Base-by-base conservation (phyloP, 495 filamentous ascomycete species). In the Trichoderma asperelloides region DNA sequence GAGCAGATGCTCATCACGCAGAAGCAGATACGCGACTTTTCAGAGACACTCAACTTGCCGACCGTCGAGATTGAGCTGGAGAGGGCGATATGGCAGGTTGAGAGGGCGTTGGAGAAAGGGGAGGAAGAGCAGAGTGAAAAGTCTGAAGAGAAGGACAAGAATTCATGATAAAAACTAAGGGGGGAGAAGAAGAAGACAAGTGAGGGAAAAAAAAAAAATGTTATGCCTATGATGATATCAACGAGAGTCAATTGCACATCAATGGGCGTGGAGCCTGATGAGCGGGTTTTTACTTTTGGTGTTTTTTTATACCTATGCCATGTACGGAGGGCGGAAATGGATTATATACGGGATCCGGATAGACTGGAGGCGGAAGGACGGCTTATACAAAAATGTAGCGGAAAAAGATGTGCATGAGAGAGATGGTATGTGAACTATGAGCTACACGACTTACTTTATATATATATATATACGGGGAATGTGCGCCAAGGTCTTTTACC, bases 41-140 rank as follows among this genome's bases (percentile, higher is more conserved):
- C 90, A 23, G 77, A 87, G 57, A 82, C 86, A 0, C 77, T 95
- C n/a, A 82, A 91, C 12, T 80, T 96, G 28, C 92, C 94, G 0
- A 91, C 91, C 65, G 84, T 98, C 65, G 88, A 89, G 64, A 77
- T 90, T n/a, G 95, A 98, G 77, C 87, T 96, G 2, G 92, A 97
- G 71, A 81, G 94, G 33, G 94, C 94, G 3, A 89, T 95, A 45
- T 86, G 89, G 80, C 94, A 98, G 79, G 90, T 97, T 1, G 85
- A 92, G 72, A 84, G 82, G 67, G 82, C 85, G 45, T 77, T 94
- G 65, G 72, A 81, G 65, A 80, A 86, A 47, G 77, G 86, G 65
- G 80, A 80, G 55, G 74, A 76, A 25, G 71, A 76, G 43, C 55
- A 33, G 30, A n/a, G 33, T 2, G 33, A 64, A 13, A 64, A 70